These are phyloP conservation scores for Pestalotiopsis sp. DNA, from an alignment of 2,329 filamentous ascomycete species.

Conservation along the genomic window DNA sequence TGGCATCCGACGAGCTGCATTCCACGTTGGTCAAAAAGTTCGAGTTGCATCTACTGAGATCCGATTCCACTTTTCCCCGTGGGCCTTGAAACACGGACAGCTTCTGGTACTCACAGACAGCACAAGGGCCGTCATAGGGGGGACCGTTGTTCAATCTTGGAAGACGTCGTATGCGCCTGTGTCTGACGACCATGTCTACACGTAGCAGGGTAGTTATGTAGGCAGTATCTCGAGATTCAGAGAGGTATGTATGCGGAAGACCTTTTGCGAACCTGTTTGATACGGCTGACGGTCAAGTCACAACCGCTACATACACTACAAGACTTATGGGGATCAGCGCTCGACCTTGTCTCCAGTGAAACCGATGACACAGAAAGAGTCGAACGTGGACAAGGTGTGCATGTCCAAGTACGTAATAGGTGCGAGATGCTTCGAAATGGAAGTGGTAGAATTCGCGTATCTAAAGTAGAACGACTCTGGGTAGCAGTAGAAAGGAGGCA, in stretches of 20 bases:
- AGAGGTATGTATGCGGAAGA: too few species aligned
- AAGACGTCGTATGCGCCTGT: too few species aligned
- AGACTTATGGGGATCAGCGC: neutral
- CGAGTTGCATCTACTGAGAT: neutral
- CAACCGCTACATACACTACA: too few species aligned
- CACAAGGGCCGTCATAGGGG: neutral
- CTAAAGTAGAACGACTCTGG: neutral
- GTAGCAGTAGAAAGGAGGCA: neutral
- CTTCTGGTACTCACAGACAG: neutral
- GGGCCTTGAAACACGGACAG: neutral
- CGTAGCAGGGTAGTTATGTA: too few species aligned
- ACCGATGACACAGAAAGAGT: neutral
- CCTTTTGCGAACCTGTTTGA: too few species aligned
- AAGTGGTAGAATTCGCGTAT: neutral
- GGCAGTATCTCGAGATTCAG: too few species aligned
- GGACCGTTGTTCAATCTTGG: too few species aligned
- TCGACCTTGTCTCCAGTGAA: neutral
- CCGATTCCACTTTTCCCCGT: neutral
- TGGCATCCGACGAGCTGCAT: neutral
- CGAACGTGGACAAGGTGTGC: neutral
- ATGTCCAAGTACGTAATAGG: neutral
- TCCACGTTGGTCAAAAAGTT: neutral
- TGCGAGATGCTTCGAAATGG: neutral
- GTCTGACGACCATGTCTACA: too few species aligned
- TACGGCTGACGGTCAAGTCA: too few species aligned